phyloP scores from a whole-genome alignment of 2,329 filamentous ascomycete species.

The Hymenoscyphus fructigenus region DNA sequence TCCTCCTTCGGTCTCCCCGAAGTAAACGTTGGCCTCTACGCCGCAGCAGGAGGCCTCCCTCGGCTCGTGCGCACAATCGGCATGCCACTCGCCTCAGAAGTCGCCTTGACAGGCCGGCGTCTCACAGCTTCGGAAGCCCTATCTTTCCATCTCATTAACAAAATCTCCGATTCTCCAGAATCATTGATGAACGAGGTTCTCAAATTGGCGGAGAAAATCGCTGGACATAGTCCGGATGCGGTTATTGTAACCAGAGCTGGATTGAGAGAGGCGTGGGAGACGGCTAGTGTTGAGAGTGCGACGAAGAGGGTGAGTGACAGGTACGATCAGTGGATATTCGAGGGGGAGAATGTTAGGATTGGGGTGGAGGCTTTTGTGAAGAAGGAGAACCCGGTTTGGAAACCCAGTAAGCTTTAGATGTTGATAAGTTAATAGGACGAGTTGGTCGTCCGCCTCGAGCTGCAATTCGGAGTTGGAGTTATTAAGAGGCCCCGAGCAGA shows the following conservation, averaged over 20 bases:
- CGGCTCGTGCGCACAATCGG: slow-evolving; percentile 64
- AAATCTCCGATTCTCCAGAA: slow-evolving; percentile 48
- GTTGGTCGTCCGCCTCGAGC: neutral
- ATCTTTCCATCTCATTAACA: slow-evolving; percentile 67
- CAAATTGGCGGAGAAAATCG: slow-evolving; percentile 59
- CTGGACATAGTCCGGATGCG: slow-evolving; percentile 68
- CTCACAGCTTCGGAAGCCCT: slow-evolving; percentile 60
- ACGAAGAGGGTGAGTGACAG: slow-evolving; percentile 59
- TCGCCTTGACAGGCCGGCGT: slow-evolving; percentile 63
- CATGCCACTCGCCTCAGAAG: slow-evolving; percentile 66
- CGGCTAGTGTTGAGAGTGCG: slow-evolving; percentile 53
- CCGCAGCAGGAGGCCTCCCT: slow-evolving; percentile 69
- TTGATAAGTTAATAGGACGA: too few species aligned
- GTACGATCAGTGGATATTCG: slow-evolving; percentile 53
- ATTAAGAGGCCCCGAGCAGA: neutral
- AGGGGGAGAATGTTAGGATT: slow-evolving; percentile 71
- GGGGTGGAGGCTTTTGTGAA: slow-evolving; percentile 75
- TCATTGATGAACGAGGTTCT: slow-evolving; percentile 57
- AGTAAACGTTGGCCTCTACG: slow-evolving; percentile 67
- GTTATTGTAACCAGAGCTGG: slow-evolving; percentile 71
- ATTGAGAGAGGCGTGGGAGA: slow-evolving; percentile 70
- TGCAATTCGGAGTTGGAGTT: neutral
- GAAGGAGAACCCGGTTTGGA: slow-evolving; percentile 68
- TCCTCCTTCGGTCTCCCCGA: slow-evolving; percentile 73
- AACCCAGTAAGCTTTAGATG: slow-evolving; percentile 55